Evolutionary conservation across 2,329 filamentous ascomycete species (phyloP).

Genomic region (Monosporascus sp.): DNA sequence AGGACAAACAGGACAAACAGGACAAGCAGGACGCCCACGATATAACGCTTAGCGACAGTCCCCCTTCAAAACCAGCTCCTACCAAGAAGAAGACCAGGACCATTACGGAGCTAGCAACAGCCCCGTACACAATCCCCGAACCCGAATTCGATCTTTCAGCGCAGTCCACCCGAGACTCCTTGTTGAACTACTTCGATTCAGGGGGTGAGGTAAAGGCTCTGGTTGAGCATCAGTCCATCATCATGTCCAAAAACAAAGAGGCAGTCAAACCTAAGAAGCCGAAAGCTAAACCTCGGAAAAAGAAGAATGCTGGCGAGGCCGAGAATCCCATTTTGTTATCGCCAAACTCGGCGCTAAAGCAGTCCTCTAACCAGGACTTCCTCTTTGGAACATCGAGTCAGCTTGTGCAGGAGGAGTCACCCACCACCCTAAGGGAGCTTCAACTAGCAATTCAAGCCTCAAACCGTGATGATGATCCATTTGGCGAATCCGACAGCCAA

Average conservation of each 20-base stretch:
- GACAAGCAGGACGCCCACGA: background rate
- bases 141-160: constrained; percentile 24
- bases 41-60: constrained; percentile 11
- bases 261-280: constrained; percentile 31
- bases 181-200: constrained; percentile 41
- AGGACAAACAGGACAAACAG: constrained; percentile 11
- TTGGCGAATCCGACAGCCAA: constrained; percentile 24
- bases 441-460: constrained; percentile 58
- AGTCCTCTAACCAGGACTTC: constrained; percentile 66
- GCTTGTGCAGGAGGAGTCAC: constrained; percentile 66
- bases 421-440: constrained; percentile 56
- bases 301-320: constrained; percentile 30
- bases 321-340: constrained; percentile 56
- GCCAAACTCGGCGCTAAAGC: constrained; percentile 60
- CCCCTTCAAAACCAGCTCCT: constrained; percentile 43
- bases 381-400: constrained; percentile 86
- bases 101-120: constrained; percentile 72
- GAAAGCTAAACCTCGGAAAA: constrained; percentile 22
- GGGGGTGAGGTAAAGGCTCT: constrained; percentile 28
- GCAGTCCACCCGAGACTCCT: constrained; percentile 26
- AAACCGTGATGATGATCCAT: constrained; percentile 38
- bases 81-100: constrained; percentile 68
- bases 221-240: constrained; percentile 26
- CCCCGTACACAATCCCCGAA: constrained; percentile 51
- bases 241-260: constrained; percentile 25